phyloP scores from a whole-genome alignment of 495 filamentous ascomycete species.

The Tuber indicum region DNA sequence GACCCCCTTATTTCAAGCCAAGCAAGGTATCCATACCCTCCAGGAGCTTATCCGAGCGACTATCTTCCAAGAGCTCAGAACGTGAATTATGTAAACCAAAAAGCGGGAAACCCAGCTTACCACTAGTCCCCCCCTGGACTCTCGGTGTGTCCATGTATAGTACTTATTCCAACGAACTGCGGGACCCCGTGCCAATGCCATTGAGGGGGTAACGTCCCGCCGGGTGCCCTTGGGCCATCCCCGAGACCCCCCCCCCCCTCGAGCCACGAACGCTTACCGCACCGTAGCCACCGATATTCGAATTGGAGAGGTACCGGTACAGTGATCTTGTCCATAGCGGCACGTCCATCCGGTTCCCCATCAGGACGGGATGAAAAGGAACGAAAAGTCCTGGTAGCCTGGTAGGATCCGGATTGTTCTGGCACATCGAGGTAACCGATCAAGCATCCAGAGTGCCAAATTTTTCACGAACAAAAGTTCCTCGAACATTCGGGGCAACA shows the following conservation, averaged over 20 bases:
- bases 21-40: not conserved
- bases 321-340: not conserved
- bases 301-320: not conserved
- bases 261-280: not conserved
- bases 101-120: not conserved
- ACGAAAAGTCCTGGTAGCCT: too few species aligned
- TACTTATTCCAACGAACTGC: not conserved
- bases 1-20: not conserved
- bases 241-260: not conserved
- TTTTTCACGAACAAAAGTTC: not conserved
- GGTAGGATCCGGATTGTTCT: not conserved
- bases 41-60: not conserved
- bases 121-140: not conserved
- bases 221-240: not conserved
- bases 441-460: not conserved
- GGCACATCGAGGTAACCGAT: not conserved
- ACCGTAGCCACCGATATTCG: not conserved
- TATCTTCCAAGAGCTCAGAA: not conserved
- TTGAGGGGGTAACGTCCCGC: not conserved
- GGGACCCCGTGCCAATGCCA: not conserved
- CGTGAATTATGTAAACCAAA: not conserved
- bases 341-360: not conserved
- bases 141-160: not conserved
- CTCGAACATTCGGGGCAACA: not conserved
- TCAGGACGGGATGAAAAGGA: too few species aligned